phyloP scores from a whole-genome alignment of 202 grass and related monocot species.

The Saccharum hybrid region DNA sequence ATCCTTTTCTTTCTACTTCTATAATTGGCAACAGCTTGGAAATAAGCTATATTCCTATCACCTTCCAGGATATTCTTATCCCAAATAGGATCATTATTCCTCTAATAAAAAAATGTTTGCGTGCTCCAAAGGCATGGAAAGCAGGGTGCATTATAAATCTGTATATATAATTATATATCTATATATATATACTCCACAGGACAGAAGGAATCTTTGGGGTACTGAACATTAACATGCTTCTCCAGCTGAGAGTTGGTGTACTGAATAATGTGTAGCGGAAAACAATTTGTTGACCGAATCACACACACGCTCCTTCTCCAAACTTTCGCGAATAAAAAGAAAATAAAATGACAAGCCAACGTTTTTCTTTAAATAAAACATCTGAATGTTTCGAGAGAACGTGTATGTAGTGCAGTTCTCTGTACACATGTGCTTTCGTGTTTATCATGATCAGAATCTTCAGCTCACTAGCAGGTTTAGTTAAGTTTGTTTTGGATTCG shows the following conservation, averaged over 20 bases:
- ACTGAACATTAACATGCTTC: neutral
- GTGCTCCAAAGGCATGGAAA: neutral
- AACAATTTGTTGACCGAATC: slow-evolving; percentile 27
- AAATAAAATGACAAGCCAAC: neutral
- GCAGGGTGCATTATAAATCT: neutral
- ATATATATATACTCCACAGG: neutral
- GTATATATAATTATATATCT: neutral
- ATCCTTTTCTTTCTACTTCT: too few species aligned
- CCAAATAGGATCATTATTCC: neutral
- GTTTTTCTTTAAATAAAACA: neutral
- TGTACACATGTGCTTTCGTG: neutral
- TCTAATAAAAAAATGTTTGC: neutral
- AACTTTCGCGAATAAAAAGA: neutral
- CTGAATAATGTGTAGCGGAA: neutral
- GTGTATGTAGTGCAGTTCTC: neutral
- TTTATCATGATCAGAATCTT: slow-evolving; percentile 1
- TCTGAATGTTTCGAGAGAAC: neutral
- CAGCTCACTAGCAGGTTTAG: neutral
- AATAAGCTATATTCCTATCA: too few species aligned
- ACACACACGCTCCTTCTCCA: slow-evolving; percentile 3
- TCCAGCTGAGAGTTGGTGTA: neutral
- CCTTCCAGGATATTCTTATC: too few species aligned
- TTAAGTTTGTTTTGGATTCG: neutral
- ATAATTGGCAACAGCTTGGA: too few species aligned
- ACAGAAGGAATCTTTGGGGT: slow-evolving; percentile 21